phyloP scores from a whole-genome alignment of 108 stramenopile species.

The Skeletonema tropicum region DNA sequence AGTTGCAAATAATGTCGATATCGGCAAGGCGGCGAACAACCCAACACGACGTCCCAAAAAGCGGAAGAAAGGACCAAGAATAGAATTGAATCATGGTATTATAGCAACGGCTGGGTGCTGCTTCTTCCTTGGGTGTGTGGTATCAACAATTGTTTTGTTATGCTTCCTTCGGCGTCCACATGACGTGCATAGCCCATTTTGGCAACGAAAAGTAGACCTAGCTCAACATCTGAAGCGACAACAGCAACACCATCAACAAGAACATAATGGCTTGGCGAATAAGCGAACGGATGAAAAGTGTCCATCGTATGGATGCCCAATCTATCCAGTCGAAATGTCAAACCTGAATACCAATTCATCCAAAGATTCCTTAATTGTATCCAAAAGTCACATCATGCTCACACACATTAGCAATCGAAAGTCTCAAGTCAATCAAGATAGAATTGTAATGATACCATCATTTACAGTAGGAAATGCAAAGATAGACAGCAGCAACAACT shows the following conservation, averaged over 20 bases:
- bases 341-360: conserved; percentile 1
- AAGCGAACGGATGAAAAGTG: neutral
- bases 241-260: neutral
- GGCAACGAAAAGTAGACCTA: neutral
- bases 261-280: neutral
- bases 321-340: conserved; percentile 10
- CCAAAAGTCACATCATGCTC: conserved; percentile 34
- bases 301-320: conserved; percentile 26
- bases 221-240: neutral
- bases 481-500: conserved; percentile 30
- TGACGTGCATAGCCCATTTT: neutral
- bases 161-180: neutral
- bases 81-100: neutral
- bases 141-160: neutral
- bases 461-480: conserved; percentile 27
- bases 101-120: neutral
- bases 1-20: neutral
- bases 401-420: conserved; percentile 47
- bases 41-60: neutral
- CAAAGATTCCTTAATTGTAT: conserved; percentile 3
- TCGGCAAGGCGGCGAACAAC: neutral
- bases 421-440: conserved; percentile 65
- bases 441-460: conserved; percentile 55
- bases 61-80: neutral
- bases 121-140: neutral